Conservation (phyloP, 805 yeast genomes). For the Sugiyamaella americana region DNA sequence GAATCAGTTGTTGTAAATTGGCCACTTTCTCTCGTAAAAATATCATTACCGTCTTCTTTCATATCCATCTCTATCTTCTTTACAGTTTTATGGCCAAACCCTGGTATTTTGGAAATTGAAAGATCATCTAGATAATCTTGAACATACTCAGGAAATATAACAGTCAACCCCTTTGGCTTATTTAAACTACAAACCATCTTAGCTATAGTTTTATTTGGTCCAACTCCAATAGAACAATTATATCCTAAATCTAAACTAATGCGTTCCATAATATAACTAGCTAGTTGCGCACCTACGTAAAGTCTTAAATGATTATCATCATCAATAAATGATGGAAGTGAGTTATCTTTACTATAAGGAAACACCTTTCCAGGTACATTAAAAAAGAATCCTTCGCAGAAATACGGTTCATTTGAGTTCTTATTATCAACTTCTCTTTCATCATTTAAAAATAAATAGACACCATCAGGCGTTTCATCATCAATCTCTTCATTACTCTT, state of each 20-base stretch:
- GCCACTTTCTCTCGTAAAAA: background rate
- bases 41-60: background rate
- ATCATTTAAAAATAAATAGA: conserved; percentile 3
- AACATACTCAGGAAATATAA: conserved; percentile 23
- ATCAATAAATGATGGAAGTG: conserved; percentile 6
- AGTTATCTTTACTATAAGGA: conserved; percentile 12
- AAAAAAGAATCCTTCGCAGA: conserved; percentile 27
- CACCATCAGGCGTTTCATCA: conserved; percentile 20
- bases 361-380: conserved; percentile 22
- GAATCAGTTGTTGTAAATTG: background rate
- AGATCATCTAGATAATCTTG: conserved; percentile 19
- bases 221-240: conserved; percentile 31
- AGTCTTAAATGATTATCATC: conserved; percentile 6
- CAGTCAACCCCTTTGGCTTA: conserved; percentile 29
- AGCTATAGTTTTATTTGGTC: conserved; percentile 24
- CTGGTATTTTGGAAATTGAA: conserved; percentile 23
- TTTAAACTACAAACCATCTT: conserved; percentile 28
- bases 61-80: no score
- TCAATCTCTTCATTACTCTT: conserved; percentile 8
- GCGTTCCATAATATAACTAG: conserved; percentile 23
- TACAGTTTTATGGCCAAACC: conserved; percentile 25
- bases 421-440: background rate
- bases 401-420: conserved; percentile 5
- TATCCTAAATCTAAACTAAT: conserved; percentile 25
- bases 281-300: conserved; percentile 29